Conservation (phyloP, 1,284 basidiomycete genomes). For the Takashimella koratensis region DNA sequence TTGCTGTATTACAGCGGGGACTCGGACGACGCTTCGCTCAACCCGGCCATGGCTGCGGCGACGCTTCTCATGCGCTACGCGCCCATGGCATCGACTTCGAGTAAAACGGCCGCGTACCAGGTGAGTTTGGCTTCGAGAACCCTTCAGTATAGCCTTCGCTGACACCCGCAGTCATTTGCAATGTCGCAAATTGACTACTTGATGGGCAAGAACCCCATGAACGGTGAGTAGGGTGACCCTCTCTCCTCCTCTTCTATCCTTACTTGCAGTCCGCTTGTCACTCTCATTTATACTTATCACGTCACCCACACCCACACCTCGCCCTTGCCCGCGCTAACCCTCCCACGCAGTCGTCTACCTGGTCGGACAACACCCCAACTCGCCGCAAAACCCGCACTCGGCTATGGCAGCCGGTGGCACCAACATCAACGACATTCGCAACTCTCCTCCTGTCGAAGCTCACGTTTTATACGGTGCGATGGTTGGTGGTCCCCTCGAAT, state of each 20-base stretch:
- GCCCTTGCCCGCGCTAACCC: too few species aligned
- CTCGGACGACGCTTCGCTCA: slow-evolving; percentile 71
- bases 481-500: slow-evolving; percentile 75
- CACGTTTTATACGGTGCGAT: slow-evolving; percentile 82
- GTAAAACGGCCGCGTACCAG: slow-evolving; percentile 61
- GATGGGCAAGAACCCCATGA: slow-evolving; percentile 83
- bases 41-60: slow-evolving; percentile 79
- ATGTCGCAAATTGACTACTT: slow-evolving; percentile 67
- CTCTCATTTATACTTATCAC: background rate
- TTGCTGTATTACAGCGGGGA: slow-evolving; percentile 74
- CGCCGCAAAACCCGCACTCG: slow-evolving; percentile 81
- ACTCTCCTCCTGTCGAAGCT: slow-evolving; percentile 63
- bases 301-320: too few species aligned
- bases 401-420: slow-evolving; percentile 77
- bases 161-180: too few species aligned
- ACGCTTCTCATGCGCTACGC: slow-evolving; percentile 76
- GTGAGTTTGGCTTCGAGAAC: slow-evolving; percentile 46
- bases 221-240: slow-evolving; percentile 56
- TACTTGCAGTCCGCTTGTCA: background rate
- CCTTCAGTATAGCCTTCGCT: too few species aligned
- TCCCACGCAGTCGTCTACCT: slow-evolving; percentile 38
- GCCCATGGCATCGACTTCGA: slow-evolving; percentile 61
- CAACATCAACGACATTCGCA: slow-evolving; percentile 63
- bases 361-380: slow-evolving; percentile 83
- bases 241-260: too few species aligned